Evolutionary conservation across 805 yeast genomes (phyloP), one percentile per base, ranked within the genome.

Genomic region (Candida pseudoglaebosa): DNA sequence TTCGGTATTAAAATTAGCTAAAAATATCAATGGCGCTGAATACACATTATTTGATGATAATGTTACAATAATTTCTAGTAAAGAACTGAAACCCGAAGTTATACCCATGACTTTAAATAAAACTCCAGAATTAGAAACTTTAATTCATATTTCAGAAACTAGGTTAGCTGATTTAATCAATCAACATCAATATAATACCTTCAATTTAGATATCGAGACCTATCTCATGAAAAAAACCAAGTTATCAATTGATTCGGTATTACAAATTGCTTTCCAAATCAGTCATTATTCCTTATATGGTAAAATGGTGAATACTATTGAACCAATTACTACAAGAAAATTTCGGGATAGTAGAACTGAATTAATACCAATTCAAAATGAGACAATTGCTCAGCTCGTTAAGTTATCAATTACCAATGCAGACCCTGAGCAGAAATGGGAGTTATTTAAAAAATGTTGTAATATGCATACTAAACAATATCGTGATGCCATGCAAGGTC

Each of bases 311-410:
- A 67, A 68, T 47, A 65, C 71, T 2, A 69, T 80, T 36, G 79
- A 78, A 39, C 82, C 82, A 3, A 73, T 77, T 19, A 79, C 89
- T 4, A 84, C 90, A 1, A 67, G 95, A 43, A 70, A 70, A 42
- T 84, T 82, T 57, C 69, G 68, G 43, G 80, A 80, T 53, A 71
- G 89, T 4, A 71, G 95, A 48, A 81, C 89, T 0, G 87, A 83
- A 44, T 70, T 83, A 16, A 67, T 83, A 30, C 77, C 84, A 17
- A 67, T 83, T 29, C 91, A 83, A 50, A 77, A 73, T 47, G 80
- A 76, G 14, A 46, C 59, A 18, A 60, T 76, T 41, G 53, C 71
- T 36, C 61, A 70, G 44, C 62, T 75, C 42, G 83, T 83, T 37
- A 88, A 82, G 53, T 50, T 72, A 1, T 84, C 78, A 52, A 79